These are phyloP conservation scores for Kwoniella bestiolae DNA, from an alignment of 768 basidiomycete species.

Conservation along the genomic window DNA sequence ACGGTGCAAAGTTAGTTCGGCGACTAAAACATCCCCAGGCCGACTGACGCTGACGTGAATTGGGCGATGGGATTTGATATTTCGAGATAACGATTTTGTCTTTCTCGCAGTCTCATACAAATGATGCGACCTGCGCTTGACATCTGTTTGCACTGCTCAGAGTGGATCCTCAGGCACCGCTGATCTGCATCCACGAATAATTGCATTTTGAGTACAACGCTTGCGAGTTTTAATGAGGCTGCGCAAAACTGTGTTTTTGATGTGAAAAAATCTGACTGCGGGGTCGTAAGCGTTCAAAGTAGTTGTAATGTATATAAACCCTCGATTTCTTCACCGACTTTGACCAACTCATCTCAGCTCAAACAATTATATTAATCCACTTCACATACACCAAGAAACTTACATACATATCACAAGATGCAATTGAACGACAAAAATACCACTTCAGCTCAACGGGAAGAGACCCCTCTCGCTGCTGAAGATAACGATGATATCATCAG, in stretches of 20 bases:
- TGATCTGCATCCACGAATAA: not conserved
- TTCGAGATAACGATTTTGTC: not conserved
- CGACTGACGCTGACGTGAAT: conserved; percentile 13
- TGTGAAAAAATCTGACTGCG: conserved; percentile 22
- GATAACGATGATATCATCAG: not conserved
- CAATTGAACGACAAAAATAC: not conserved
- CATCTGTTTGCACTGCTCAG: not conserved
- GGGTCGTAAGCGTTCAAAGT: conserved; percentile 13
- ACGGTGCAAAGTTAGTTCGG: not conserved
- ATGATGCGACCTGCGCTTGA: not conserved
- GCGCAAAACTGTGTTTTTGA: not conserved
- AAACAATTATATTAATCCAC: not conserved
- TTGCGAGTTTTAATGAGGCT: not conserved
- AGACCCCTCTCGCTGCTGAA: not conserved
- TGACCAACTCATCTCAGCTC: not conserved
- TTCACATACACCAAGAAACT: not conserved
- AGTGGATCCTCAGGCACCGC: not conserved
- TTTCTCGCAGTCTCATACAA: not conserved
- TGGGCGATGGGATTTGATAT: not conserved
- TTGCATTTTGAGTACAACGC: no score
- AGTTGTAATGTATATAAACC: conserved; percentile 16
- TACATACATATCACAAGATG: not conserved
- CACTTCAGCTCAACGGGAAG: not conserved
- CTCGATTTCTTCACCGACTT: not conserved
- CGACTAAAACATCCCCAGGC: no score